A percentile compares a stretch with the other conserved stretches of the same genome.
Conservation (phyloP, 2,329 filamentous ascomycete genomes). For the Fulvia fulva region DNA sequence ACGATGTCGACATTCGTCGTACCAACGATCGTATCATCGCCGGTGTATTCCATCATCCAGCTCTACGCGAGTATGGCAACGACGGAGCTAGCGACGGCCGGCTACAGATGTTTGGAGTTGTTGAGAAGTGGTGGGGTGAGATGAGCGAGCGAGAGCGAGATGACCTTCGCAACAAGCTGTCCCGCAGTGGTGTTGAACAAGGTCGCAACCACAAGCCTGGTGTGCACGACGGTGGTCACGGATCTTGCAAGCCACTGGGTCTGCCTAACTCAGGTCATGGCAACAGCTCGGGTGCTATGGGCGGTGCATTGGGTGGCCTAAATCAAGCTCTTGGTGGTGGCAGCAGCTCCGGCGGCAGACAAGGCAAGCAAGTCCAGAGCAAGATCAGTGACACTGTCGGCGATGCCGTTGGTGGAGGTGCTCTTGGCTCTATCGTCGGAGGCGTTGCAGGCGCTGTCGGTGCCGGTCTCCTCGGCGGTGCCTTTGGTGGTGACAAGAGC, state of each 20-base stretch:
- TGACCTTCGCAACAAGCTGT: conserved; percentile 69
- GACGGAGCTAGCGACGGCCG: conserved; percentile 72
- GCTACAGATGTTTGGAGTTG: conserved; percentile 69
- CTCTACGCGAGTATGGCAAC: conserved; percentile 64
- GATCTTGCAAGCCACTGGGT: conserved; percentile 73
- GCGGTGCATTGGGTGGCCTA: conserved; percentile 36
- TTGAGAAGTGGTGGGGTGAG: conserved; percentile 77
- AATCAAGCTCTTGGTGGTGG: conserved; percentile 28
- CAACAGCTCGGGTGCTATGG: conserved; percentile 43
- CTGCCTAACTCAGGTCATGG: conserved; percentile 61
- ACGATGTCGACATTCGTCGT: conserved; percentile 63
- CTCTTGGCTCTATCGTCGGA: conserved; percentile 66
- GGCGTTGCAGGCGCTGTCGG: conserved; percentile 58
- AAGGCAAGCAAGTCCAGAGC: conserved; percentile 18
- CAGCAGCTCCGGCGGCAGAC: conserved; percentile 34
- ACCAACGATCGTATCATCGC: conserved; percentile 71
- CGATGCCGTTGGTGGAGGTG: conserved; percentile 60
- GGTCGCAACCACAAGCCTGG: conserved; percentile 85
- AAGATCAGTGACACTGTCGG: conserved; percentile 51
- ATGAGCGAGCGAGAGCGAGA: conserved; percentile 61
- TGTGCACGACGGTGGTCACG: conserved; percentile 78
- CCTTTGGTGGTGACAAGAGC: conserved; percentile 48
- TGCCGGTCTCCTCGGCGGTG: conserved; percentile 61
- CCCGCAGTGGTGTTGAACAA: conserved; percentile 69
- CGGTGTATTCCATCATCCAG: conserved; percentile 85